Percentiles rank a stretch among this genome's conserved stretches.
Evolutionary conservation across 306 rosid species (phyloP).

Genomic region (Carpinus viminea): DNA sequence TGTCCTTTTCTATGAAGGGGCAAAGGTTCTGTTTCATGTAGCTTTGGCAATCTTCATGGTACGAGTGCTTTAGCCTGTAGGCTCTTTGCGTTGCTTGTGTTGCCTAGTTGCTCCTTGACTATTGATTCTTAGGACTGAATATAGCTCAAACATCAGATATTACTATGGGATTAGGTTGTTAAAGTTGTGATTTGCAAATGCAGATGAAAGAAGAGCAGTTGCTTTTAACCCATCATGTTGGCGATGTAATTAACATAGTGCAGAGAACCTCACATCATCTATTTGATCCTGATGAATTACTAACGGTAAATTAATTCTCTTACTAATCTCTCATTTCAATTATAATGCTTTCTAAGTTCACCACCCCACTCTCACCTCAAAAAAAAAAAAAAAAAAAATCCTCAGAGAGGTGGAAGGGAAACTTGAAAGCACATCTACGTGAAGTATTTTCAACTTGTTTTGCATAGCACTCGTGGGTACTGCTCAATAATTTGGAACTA

Average conservation of each 20-base stretch:
- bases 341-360: neutral
- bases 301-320: conserved; percentile 54
- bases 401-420: neutral
- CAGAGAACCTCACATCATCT: conserved; percentile 88
- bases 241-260: conserved; percentile 80
- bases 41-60: conserved; percentile 98
- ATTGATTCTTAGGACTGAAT: neutral
- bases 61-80: conserved; percentile 13
- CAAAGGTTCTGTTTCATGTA: conserved; percentile 84
- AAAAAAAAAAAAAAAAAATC: too few relatives aligned
- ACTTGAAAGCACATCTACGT: neutral
- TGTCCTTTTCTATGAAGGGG: conserved; percentile 93
- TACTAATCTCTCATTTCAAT: neutral
- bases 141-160: neutral
- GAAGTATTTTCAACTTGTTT: neutral
- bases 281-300: conserved; percentile 90
- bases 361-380: neutral
- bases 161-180: conserved; percentile 22
- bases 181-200: conserved; percentile 34
- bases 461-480: neutral
- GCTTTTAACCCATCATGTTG: conserved; percentile 78
- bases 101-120: neutral
- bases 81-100: neutral
- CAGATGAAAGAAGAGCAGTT: conserved; percentile 96
- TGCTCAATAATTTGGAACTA: neutral